These are phyloP conservation scores for Trypanosoma lewisi DNA, from an alignment of 208 protist species.

Conservation along the genomic window DNA sequence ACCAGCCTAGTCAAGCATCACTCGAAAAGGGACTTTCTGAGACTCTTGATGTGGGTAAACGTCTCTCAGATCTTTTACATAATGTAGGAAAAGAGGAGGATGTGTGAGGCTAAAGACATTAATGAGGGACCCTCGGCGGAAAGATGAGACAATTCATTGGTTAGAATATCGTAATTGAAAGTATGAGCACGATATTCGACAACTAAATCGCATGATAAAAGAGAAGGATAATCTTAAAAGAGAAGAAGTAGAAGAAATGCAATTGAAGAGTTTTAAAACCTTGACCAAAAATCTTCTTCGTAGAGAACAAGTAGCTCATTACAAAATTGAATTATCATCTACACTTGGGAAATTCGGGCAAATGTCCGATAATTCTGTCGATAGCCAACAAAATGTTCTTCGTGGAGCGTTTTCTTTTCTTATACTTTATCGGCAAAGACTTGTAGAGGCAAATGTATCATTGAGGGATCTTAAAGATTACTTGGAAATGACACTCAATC, in stretches of 20 bases:
- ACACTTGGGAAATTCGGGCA: not conserved
- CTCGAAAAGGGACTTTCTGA: conserved; percentile 6
- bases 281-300: not conserved
- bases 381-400: not conserved
- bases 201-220: conserved; percentile 6
- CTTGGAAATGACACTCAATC: conserved; percentile 5
- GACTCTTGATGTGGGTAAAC: conserved; percentile 11
- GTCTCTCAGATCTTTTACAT: conserved; percentile 13
- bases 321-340: conserved; percentile 2
- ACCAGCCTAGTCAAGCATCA: not conserved
- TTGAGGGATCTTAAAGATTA: conserved; percentile 14
- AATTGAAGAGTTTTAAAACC: conserved; percentile 1
- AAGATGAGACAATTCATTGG: conserved; percentile 18
- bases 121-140: conserved; percentile 6
- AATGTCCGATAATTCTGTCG: not conserved
- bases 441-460: not conserved
- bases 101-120: conserved; percentile 14
- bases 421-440: conserved; percentile 12
- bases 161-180: conserved; percentile 15
- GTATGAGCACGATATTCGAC: conserved; percentile 12
- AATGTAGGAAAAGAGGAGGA: conserved; percentile 12
- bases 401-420: conserved; percentile 6
- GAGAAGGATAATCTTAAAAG: not conserved
- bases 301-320: conserved; percentile 4
- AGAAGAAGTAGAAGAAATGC: conserved; percentile 7